A percentile compares a stretch with the other conserved stretches of the same genome.
Conservation (phyloP, 2,329 filamentous ascomycete species). For the Aspergillus cejpii region DNA sequence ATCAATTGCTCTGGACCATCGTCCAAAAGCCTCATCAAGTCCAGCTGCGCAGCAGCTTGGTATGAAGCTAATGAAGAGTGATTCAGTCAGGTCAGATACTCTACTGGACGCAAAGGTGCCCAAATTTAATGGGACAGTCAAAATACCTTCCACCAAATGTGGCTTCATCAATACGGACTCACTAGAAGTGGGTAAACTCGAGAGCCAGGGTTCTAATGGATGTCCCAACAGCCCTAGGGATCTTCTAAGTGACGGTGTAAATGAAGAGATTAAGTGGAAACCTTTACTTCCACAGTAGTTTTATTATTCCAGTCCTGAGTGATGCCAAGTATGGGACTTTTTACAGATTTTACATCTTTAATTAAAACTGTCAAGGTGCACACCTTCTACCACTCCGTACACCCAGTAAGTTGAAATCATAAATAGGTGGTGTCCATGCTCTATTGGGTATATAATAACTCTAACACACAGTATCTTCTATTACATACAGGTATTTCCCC, state of each 20-base stretch:
- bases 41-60: neutral
- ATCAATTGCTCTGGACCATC: slow-evolving; percentile 41
- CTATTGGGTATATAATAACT: neutral
- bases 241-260: slow-evolving; percentile 22
- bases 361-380: too few relatives aligned
- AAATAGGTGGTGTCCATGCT: neutral
- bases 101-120: neutral
- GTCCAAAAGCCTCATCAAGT: neutral
- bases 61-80: neutral
- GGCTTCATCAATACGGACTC: neutral
- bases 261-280: slow-evolving; percentile 27
- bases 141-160: neutral
- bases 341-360: too few relatives aligned
- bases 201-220: too few relatives aligned
- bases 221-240: slow-evolving; percentile 2
- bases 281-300: slow-evolving; percentile 24
- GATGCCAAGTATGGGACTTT: too few relatives aligned
- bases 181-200: neutral
- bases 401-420: too few relatives aligned
- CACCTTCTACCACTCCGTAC: too few relatives aligned
- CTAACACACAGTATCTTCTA: neutral
- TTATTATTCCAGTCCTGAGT: too few relatives aligned
- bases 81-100: neutral
- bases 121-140: neutral
- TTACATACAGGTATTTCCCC: neutral